Evolutionary conservation across 495 filamentous ascomycete genomes (phyloP), one percentile per base, ranked within the genome.

Genomic region (Pyronema omphalodes): DNA sequence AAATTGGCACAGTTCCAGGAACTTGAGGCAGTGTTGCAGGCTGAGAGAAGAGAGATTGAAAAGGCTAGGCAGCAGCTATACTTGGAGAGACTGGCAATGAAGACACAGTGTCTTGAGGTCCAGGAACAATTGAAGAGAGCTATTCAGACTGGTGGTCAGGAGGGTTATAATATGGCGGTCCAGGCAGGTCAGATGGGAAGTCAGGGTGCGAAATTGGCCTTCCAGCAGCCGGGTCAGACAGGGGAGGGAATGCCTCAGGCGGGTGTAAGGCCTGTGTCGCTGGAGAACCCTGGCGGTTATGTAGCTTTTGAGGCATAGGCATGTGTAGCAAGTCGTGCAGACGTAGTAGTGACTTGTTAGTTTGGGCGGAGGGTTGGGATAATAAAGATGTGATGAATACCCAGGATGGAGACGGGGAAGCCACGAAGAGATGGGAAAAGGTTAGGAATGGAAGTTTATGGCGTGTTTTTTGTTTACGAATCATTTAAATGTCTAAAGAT

Each of bases 31-130:
- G 81, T 94, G 52, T 73, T 95, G 49, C 83, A 93, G 59, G 84
- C 88, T 3, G 93, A 98, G 69, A 81, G 88, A 49, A 77, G 88
- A 39, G 93, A 98, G 66, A 74, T 98, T 2, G 91, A 96, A 68
- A 75, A 87, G 48, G 83, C 82, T 3, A 77, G 91, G 9, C 87
- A 94, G 66, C 85, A 94, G 67, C 74, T 98, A 19, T 95, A 94
- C 74, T 71, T 94, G 7, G 91, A 98, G 67, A 76, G 93, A 9
- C 72, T 96, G 47, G 74, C 82, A 2, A 93, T 95, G 70, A 86
- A 91, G 75, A 83, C 84, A 69, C 74, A 87, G 53, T 83, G 94
- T 11, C 73, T 78, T 57, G 80, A 88, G 58, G 80, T 84, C 0
- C 83, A 95, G 68, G 86, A 87, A 46, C 75, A 73, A n/a, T 69